A percentile compares a stretch with the other conserved stretches of the same genome.
These are phyloP conservation scores for Emericellopsis cladophorae DNA, from an alignment of 2,329 filamentous ascomycete species.

Conservation along the genomic window DNA sequence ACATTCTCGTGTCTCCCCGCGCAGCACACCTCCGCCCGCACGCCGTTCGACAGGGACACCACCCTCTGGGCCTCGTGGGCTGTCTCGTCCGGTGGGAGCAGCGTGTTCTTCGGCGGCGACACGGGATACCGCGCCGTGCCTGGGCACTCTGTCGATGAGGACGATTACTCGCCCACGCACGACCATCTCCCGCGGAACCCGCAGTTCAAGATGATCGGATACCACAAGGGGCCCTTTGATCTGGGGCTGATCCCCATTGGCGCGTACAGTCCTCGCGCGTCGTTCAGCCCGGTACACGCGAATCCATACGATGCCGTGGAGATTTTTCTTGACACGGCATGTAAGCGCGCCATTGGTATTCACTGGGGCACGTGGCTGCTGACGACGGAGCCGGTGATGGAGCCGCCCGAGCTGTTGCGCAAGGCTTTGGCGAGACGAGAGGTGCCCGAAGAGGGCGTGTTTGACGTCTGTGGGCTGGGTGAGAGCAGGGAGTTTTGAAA, in stretches of 20 bases:
- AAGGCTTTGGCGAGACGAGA: slow-evolving; percentile 57
- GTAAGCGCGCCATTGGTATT: slow-evolving; percentile 67
- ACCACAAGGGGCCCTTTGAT: slow-evolving; percentile 73
- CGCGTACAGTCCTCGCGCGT: slow-evolving; percentile 60
- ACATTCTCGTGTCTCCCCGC: slow-evolving; percentile 68
- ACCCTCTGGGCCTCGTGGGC: slow-evolving; percentile 89
- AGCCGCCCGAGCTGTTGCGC: slow-evolving; percentile 63
- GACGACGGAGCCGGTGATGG: slow-evolving; percentile 72
- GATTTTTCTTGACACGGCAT: slow-evolving; percentile 77
- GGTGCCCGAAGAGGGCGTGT: slow-evolving; percentile 57
- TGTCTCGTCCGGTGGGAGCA: slow-evolving; percentile 58
- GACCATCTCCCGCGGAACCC: slow-evolving; percentile 61
- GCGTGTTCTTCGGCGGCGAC: slow-evolving; percentile 82
- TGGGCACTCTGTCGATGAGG: slow-evolving; percentile 40
- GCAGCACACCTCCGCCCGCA: slow-evolving; percentile 68
- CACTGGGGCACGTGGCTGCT: slow-evolving; percentile 90
- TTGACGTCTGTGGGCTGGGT: slow-evolving; percentile 75
- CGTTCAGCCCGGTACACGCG: slow-evolving; percentile 75
- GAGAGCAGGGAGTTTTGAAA: slow-evolving; percentile 62
- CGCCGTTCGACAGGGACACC: slow-evolving; percentile 53
- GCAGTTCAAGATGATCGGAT: slow-evolving; percentile 74
- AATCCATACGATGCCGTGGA: slow-evolving; percentile 81
- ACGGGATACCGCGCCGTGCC: slow-evolving; percentile 81
- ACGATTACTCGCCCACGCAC: slow-evolving; percentile 61
- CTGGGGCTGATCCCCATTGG: slow-evolving; percentile 89